Evolutionary conservation across 2,329 filamentous ascomycete genomes (phyloP).

Genomic region (Thelonectria olida): DNA sequence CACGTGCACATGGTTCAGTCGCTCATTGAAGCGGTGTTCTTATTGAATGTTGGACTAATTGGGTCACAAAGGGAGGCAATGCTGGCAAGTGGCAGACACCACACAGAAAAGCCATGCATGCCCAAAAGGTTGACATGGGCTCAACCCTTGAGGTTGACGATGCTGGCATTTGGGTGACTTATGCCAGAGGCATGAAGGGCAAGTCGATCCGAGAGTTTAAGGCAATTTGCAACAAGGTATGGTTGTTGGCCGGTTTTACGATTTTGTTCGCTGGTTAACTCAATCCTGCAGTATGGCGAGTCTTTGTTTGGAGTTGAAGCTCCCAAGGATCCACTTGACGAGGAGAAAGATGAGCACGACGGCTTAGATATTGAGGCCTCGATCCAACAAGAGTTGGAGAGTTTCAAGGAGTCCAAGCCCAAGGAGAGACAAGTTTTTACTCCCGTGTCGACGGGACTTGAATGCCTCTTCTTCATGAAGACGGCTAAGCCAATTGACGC

Average conservation of each 20-base stretch:
- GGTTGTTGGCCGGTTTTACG: conserved; percentile 26
- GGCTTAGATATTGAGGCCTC: conserved; percentile 75
- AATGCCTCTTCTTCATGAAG: conserved; percentile 71
- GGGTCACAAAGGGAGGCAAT: conserved; percentile 55
- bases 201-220: conserved; percentile 75
- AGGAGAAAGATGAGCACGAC: conserved; percentile 48
- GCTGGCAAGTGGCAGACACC: conserved; percentile 70
- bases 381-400: conserved; percentile 76
- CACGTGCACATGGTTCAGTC: neutral
- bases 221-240: conserved; percentile 72
- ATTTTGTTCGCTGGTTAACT: no score
- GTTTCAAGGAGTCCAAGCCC: conserved; percentile 58
- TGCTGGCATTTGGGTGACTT: conserved; percentile 81
- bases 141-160: conserved; percentile 72
- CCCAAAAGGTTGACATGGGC: conserved; percentile 52
- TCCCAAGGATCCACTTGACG: conserved; percentile 44
- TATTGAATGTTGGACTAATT: conserved; percentile 5
- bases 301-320: conserved; percentile 64
- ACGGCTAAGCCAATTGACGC: conserved; percentile 65
- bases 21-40: neutral
- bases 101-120: conserved; percentile 62
- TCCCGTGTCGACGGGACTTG: conserved; percentile 63
- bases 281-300: conserved; percentile 67
- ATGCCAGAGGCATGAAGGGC: conserved; percentile 74
- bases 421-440: conserved; percentile 60